Conservation (phyloP, 495 filamentous ascomycete species). For the Acidomyces sp. region DNA sequence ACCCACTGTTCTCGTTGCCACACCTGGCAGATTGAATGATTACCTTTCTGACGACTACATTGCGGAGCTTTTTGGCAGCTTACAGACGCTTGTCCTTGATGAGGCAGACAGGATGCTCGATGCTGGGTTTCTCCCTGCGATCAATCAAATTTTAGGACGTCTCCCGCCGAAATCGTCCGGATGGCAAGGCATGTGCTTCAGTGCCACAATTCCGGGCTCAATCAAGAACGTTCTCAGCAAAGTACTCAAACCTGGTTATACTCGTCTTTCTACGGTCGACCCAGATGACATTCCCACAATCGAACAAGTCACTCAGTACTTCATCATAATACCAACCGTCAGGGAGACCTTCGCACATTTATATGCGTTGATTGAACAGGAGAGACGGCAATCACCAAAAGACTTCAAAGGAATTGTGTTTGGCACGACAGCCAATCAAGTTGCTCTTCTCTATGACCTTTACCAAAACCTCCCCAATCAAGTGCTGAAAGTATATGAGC, state of each 20-base stretch:
- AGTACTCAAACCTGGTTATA: slow-evolving; percentile 57
- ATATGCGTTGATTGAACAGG: slow-evolving; percentile 55
- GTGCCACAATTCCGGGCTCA: slow-evolving; percentile 82
- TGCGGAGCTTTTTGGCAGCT: slow-evolving; percentile 51
- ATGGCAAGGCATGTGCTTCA: slow-evolving; percentile 85
- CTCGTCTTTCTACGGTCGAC: slow-evolving; percentile 69
- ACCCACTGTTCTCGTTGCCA: slow-evolving; percentile 81
- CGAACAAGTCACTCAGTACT: slow-evolving; percentile 64
- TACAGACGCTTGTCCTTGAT: slow-evolving; percentile 72
- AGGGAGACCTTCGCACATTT: slow-evolving; percentile 68
- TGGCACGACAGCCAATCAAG: slow-evolving; percentile 50
- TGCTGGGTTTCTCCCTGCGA: slow-evolving; percentile 68
- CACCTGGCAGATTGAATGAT: slow-evolving; percentile 79
- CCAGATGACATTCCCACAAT: slow-evolving; percentile 73
- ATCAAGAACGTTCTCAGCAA: slow-evolving; percentile 60
- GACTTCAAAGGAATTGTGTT: slow-evolving; percentile 57
- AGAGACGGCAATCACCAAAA: slow-evolving; percentile 29
- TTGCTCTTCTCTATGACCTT: slow-evolving; percentile 40
- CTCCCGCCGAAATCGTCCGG: slow-evolving; percentile 79
- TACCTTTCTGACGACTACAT: slow-evolving; percentile 55
- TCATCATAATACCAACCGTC: slow-evolving; percentile 48
- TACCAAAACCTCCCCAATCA: slow-evolving; percentile 33
- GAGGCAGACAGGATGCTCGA: slow-evolving; percentile 91
- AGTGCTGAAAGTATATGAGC: slow-evolving; percentile 37
- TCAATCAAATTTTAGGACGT: slow-evolving; percentile 49